Conservation (phyloP, 371 early-diverging fungal genomes). For the Catenaria anguillulae region DNA sequence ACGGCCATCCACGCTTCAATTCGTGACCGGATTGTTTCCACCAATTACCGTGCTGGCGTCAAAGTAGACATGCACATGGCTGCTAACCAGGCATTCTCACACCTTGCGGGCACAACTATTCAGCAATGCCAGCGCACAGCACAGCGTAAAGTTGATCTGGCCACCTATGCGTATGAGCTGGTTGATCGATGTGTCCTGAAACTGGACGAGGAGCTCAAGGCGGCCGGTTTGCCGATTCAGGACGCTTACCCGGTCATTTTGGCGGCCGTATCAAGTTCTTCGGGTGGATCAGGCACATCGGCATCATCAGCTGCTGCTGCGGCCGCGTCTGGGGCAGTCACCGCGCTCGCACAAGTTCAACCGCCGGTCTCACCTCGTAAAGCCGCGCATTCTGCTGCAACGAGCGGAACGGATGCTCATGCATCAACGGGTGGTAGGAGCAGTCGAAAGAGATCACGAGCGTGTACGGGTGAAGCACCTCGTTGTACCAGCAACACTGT, state of each 20-base stretch:
- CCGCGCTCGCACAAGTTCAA: neutral
- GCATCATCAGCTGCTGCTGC: neutral
- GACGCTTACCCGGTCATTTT: neutral
- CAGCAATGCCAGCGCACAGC: neutral
- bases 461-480: no score
- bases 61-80: no score
- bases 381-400: no score
- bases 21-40: neutral
- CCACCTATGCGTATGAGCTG: neutral
- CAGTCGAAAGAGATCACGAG: no score
- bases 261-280: no score
- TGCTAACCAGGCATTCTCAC: neutral
- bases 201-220: neutral
- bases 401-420: no score
- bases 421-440: no score
- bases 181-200: neutral
- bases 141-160: neutral
- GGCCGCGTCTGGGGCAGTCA: neutral
- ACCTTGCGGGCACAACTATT: neutral
- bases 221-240: neutral
- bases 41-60: neutral
- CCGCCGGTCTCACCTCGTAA: neutral
- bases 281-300: no score
- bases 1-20: neutral
- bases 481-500: no score